A percentile compares a stretch with the other conserved stretches of the same genome.
Evolutionary conservation across 2,329 filamentous ascomycete genomes (phyloP).

Genomic region (Chaetomium sp.): DNA sequence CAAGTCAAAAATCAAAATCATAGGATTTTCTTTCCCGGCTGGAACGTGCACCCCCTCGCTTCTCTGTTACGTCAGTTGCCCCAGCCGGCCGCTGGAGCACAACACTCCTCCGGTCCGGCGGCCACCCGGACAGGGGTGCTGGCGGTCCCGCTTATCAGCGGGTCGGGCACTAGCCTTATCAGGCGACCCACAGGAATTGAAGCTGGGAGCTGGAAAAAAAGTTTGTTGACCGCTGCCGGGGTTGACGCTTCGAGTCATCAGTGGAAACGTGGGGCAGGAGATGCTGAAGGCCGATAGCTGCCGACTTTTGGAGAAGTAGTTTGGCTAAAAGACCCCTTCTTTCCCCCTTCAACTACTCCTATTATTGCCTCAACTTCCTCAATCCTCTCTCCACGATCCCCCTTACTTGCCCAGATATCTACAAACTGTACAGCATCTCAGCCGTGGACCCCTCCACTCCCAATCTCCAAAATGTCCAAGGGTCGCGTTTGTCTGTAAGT

Average conservation of each 20-base stretch:
- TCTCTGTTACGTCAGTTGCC: constrained; percentile 8
- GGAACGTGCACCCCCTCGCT: background rate
- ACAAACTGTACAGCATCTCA: background rate
- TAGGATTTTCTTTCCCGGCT: background rate
- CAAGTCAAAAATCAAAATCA: background rate
- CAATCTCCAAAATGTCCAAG: constrained; percentile 26
- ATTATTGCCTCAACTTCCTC: background rate
- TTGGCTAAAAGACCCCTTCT: background rate
- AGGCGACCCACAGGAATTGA: background rate
- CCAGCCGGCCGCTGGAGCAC: too few relatives aligned
- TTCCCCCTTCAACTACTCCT: background rate
- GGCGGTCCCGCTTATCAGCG: constrained; percentile 1
- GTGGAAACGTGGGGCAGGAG: background rate
- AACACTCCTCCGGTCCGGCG: too few relatives aligned
- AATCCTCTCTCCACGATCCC: background rate
- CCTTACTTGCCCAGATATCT: background rate
- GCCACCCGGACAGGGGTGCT: background rate
- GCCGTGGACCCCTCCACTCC: background rate
- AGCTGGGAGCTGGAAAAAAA: background rate
- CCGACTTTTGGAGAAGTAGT: background rate
- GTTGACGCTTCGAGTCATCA: constrained; percentile 11
- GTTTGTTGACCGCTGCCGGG: constrained; percentile 12
- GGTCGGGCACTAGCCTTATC: constrained; percentile 5
- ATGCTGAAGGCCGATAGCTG: background rate
- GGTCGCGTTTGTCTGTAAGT: constrained; percentile 31